A percentile compares a stretch with the other conserved stretches of the same genome.
phyloP scores from a whole-genome alignment of 148 eudicot genomes.

The Arctostaphylos glauca region DNA sequence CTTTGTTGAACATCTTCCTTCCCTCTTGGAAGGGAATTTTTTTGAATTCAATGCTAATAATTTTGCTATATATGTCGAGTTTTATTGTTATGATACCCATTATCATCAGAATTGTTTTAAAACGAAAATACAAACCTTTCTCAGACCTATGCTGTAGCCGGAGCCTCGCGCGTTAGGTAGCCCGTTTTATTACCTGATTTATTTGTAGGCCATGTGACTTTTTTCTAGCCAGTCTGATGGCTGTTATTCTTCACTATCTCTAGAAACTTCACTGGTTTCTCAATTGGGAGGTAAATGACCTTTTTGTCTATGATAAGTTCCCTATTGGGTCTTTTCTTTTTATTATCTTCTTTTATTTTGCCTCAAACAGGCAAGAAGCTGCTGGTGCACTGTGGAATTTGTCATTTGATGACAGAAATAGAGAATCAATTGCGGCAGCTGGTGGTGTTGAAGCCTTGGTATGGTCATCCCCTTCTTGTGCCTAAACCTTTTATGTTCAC shows the following conservation, averaged over 20 bases:
- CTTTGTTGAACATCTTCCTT: neutral
- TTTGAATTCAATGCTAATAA: neutral
- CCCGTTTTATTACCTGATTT: too few relatives aligned
- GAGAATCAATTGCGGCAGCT: conserved; percentile 90
- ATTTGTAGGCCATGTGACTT: too few relatives aligned
- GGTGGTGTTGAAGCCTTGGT: conserved; percentile 99
- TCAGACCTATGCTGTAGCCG: too few relatives aligned
- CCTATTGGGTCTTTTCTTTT: conserved; percentile 2
- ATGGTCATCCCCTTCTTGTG: conserved; percentile 23
- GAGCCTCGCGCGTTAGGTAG: too few relatives aligned
- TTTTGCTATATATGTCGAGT: neutral
- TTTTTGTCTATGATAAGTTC: neutral
- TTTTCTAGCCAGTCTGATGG: neutral
- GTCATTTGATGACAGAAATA: conserved; percentile 93
- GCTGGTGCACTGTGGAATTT: conserved; percentile 99
- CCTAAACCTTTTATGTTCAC: neutral
- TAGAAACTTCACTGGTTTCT: neutral
- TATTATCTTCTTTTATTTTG: neutral
- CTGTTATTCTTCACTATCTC: neutral
- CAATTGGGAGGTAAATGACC: neutral
- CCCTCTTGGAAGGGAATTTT: neutral
- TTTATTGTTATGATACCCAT: neutral
- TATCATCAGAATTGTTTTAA: neutral
- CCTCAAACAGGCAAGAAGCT: conserved; percentile 85
- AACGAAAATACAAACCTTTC: too few relatives aligned